phyloP scores from a whole-genome alignment of 2,329 filamentous ascomycete genomes.

The Aspergillus awamori region DNA sequence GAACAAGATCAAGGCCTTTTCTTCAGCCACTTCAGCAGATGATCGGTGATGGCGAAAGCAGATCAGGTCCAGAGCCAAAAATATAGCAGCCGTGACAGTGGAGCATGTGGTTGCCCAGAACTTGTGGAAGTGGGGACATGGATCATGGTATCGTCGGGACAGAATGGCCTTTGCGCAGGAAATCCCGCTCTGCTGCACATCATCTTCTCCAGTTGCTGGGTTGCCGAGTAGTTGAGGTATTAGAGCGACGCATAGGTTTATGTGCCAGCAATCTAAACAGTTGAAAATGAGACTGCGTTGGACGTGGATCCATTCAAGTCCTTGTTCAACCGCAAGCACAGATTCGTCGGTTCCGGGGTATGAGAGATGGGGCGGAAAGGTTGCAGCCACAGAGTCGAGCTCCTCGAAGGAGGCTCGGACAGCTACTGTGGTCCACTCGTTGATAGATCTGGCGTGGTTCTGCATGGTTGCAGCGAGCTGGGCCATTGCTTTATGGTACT shows the following conservation, averaged over 20 bases:
- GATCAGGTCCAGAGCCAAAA: conserved; percentile 2
- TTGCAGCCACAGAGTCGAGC: background rate
- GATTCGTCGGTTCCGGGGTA: background rate
- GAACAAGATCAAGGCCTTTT: background rate
- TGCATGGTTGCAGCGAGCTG: conserved; percentile 8
- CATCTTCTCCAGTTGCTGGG: background rate
- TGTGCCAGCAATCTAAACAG: conserved; percentile 2
- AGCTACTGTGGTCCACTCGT: background rate
- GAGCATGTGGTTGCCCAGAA: conserved; percentile 3
- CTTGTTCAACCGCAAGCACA: background rate
- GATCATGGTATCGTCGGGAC: conserved; percentile 1
- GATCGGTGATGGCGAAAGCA: background rate
- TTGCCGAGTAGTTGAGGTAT: background rate
- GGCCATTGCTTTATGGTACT: conserved; percentile 7
- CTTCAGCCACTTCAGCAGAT: background rate
- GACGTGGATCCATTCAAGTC: background rate
- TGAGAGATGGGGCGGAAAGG: background rate
- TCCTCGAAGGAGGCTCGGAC: background rate
- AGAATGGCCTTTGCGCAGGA: background rate
- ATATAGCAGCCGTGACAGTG: conserved; percentile 1
- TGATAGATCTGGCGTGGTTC: conserved; percentile 1
- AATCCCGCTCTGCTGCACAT: background rate
- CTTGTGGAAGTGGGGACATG: background rate
- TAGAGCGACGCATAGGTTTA: background rate
- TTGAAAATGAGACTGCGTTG: background rate